Evolutionary conservation across 305 asterid genomes (phyloP).

Genomic region (Fraxinus dipetala): DNA sequence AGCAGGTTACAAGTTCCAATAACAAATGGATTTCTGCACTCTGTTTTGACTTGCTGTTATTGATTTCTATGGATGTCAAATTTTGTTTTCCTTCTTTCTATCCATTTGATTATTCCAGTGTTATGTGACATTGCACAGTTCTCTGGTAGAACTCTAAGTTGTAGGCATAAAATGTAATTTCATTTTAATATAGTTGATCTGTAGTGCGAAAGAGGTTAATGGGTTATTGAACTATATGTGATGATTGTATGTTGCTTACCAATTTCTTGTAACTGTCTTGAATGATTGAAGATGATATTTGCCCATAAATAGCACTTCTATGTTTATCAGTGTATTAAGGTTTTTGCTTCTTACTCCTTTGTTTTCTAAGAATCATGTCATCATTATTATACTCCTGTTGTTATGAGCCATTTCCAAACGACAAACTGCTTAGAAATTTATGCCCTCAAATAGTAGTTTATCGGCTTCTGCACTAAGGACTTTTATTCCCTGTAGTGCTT

Average conservation of each 20-base stretch:
- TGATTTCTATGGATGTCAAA: not conserved
- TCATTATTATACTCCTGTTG: not conserved
- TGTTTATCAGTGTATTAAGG: not conserved
- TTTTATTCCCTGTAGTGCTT: not conserved
- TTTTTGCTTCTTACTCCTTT: not conserved
- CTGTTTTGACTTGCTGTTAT: not conserved
- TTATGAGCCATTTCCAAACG: conserved; percentile 6
- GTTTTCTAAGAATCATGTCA: not conserved
- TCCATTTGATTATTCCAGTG: not conserved
- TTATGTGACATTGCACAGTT: not conserved
- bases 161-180: not conserved
- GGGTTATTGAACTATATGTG: not conserved
- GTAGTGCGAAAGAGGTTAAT: not conserved
- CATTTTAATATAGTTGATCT: not conserved
- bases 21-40: not conserved
- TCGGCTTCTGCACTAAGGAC: not conserved
- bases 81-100: not conserved
- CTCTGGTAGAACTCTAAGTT: not conserved
- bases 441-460: not conserved
- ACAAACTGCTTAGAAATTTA: conserved; percentile 3
- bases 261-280: conserved; percentile 4
- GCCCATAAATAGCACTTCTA: not conserved
- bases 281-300: not conserved
- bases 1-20: conserved; percentile 4
- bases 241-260: conserved; percentile 3